These are phyloP conservation scores for Saccharum officinarum DNA, from an alignment of 176 grass and related monocot species.

Conservation along the genomic window DNA sequence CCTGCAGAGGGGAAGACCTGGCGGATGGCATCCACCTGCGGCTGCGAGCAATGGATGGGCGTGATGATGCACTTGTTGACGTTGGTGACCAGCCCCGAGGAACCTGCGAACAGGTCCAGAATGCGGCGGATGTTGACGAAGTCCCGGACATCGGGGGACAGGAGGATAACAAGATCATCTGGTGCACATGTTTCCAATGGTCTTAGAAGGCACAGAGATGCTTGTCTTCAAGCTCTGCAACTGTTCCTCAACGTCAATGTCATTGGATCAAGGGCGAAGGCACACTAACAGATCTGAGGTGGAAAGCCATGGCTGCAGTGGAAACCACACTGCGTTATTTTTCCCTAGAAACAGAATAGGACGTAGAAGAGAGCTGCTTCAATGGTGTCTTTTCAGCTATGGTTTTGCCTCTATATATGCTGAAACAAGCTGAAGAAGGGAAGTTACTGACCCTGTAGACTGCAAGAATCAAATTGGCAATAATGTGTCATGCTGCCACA, in stretches of 20 bases:
- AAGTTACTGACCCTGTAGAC: neutral
- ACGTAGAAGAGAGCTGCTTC: neutral
- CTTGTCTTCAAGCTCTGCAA: constrained; percentile 21
- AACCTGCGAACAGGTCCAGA: too few species aligned
- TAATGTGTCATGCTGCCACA: neutral
- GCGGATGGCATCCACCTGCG: too few species aligned
- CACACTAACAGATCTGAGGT: constrained; percentile 30
- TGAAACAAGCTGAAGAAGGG: neutral
- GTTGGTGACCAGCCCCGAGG: too few species aligned
- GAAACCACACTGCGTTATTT: neutral
- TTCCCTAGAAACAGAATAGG: neutral
- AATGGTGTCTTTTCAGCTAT: neutral
- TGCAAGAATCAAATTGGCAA: neutral
- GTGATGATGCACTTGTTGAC: too few species aligned
- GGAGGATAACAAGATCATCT: too few species aligned
- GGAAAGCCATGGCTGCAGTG: constrained; percentile 45
- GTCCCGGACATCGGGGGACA: too few species aligned
- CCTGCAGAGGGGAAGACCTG: too few species aligned
- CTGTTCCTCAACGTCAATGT: constrained; percentile 19
- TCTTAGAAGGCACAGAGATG: neutral
- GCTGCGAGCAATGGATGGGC: too few species aligned
- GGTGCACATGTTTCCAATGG: constrained; percentile 13
- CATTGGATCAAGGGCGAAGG: neutral
- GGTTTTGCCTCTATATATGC: neutral
- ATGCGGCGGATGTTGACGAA: too few species aligned